phyloP scores from a whole-genome alignment of 441 rosid species.

The Theobroma grandiflorum region DNA sequence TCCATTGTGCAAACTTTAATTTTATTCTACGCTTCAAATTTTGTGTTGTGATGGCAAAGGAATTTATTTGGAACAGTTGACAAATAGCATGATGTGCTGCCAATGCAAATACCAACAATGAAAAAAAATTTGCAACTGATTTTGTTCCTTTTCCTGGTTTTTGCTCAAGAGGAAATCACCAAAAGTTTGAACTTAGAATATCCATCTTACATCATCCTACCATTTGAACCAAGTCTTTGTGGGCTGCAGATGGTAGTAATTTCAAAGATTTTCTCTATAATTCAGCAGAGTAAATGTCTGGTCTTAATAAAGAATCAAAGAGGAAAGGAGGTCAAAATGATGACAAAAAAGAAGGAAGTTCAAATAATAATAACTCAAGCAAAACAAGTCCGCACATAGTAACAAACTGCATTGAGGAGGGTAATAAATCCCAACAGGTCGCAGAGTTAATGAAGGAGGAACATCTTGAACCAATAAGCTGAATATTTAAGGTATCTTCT shows the following conservation, averaged over 20 bases:
- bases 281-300: no score
- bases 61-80: background rate
- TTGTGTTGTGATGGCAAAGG: background rate
- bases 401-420: background rate
- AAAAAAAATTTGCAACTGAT: background rate
- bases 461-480: conserved; percentile 36
- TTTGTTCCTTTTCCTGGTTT: background rate
- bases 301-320: background rate
- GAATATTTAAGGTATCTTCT: conserved; percentile 33
- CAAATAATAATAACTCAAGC: background rate
- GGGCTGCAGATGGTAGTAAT: no score
- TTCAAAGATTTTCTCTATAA: background rate
- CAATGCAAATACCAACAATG: background rate
- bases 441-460: conserved; percentile 1
- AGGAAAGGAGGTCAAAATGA: background rate
- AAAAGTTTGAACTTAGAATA: background rate
- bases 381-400: background rate
- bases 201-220: background rate
- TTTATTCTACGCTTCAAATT: background rate
- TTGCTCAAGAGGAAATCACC: background rate
- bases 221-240: background rate
- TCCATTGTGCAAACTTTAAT: background rate
- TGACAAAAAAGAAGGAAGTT: background rate
- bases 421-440: no score
- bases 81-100: background rate